Percentiles rank a stretch among this genome's conserved stretches.
Conservation (phyloP, 2,329 filamentous ascomycete species). For the Talaromyces amestolkiae region DNA sequence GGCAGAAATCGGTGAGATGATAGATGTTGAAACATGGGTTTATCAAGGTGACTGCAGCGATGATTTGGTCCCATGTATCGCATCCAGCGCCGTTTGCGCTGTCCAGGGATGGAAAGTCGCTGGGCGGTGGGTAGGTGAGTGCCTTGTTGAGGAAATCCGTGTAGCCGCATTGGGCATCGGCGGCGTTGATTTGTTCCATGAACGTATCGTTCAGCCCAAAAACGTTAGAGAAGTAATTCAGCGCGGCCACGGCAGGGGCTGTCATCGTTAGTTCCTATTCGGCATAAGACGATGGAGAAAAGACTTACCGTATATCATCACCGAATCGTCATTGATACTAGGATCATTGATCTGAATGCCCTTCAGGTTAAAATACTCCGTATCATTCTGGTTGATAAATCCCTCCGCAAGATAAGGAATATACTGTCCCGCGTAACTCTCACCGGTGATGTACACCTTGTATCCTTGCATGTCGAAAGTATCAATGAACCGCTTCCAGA, state of each 20-base stretch:
- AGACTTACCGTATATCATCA: constrained; percentile 49
- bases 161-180: constrained; percentile 48
- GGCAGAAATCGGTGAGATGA: constrained; percentile 69
- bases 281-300: background rate
- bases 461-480: constrained; percentile 66
- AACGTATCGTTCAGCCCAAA: constrained; percentile 48
- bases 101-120: constrained; percentile 47
- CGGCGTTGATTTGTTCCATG: constrained; percentile 38
- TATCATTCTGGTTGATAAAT: constrained; percentile 68
- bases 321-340: constrained; percentile 53
- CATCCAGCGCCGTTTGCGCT: constrained; percentile 46
- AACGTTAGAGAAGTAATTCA: constrained; percentile 41
- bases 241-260: constrained; percentile 42
- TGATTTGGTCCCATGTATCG: constrained; percentile 57
- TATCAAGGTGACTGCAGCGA: constrained; percentile 50
- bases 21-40: constrained; percentile 84
- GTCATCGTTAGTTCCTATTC: background rate
- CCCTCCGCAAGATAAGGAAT: constrained; percentile 71
- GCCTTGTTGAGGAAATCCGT: constrained; percentile 46
- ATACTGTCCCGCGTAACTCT: constrained; percentile 67
- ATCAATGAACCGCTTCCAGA: constrained; percentile 50
- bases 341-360: constrained; percentile 69
- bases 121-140: constrained; percentile 62
- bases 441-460: constrained; percentile 72
- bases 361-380: constrained; percentile 64